Conservation (phyloP, 225 moss, liverwort and hornwort genomes). For the Sphagnum tenellum region DNA sequence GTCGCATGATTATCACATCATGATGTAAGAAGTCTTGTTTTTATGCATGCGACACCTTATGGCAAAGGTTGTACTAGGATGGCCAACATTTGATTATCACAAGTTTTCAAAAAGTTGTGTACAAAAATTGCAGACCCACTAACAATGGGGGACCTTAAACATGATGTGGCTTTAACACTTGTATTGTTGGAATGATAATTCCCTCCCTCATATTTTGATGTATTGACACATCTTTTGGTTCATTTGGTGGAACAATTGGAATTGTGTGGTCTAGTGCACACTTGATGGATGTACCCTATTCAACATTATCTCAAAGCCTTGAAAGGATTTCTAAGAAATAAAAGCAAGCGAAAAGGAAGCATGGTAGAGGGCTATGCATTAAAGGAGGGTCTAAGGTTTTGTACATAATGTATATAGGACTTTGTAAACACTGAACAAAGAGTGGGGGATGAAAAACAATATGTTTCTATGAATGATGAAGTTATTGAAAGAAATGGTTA, state of each 20-base stretch:
- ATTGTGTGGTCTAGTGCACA: background rate
- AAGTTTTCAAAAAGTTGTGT: no score
- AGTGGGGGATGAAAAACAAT: background rate
- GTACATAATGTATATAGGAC: background rate
- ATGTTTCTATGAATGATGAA: background rate
- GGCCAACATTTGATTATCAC: no score
- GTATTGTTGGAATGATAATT: background rate
- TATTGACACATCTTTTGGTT: background rate
- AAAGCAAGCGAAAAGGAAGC: background rate
- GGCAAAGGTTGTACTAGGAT: no score
- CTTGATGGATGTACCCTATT: background rate
- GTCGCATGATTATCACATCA: no score
- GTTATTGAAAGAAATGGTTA: background rate
- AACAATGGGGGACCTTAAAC: background rate
- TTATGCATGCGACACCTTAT: no score
- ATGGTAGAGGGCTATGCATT: background rate
- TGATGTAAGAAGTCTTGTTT: no score
- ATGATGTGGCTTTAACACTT: background rate
- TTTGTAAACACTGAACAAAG: background rate
- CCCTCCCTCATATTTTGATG: conserved; percentile 6
- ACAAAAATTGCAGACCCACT: no score
- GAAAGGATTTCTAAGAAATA: background rate
- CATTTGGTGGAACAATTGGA: background rate
- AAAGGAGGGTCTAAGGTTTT: background rate
- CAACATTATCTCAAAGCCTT: background rate